phyloP scores from a whole-genome alignment of 371 early-diverging fungal species.

The Quaeritorhiza haematococci region DNA sequence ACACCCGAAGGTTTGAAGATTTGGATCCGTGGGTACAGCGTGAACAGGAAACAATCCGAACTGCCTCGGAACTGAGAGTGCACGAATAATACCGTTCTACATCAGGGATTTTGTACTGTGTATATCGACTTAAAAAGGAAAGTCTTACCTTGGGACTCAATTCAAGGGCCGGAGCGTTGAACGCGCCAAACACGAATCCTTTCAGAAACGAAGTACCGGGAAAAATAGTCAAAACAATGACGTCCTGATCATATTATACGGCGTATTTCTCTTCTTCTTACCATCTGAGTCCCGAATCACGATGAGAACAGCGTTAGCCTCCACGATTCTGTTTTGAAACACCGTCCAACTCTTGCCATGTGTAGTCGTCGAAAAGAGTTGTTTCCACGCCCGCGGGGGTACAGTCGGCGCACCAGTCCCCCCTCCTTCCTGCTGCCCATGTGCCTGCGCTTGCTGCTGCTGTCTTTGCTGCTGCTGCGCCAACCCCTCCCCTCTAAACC shows the following conservation, averaged over 20 bases:
- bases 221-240: neutral
- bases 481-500: too few relatives aligned
- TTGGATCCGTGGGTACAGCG: slow-evolving; percentile 34
- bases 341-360: slow-evolving; percentile 65
- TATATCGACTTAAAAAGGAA: neutral
- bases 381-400: too few relatives aligned
- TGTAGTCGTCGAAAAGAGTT: slow-evolving; percentile 51
- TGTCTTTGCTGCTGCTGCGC: too few relatives aligned
- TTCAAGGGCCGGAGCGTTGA: slow-evolving; percentile 56
- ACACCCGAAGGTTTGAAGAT: slow-evolving; percentile 47
- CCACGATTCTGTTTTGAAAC: slow-evolving; percentile 44
- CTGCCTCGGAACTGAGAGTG: slow-evolving; percentile 59
- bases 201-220: neutral
- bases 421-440: too few relatives aligned
- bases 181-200: slow-evolving; percentile 69
- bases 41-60: slow-evolving; percentile 61
- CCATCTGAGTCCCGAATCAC: slow-evolving; percentile 42
- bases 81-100: too few relatives aligned
- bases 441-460: too few relatives aligned
- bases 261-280: too few relatives aligned
- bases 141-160: slow-evolving; percentile 40
- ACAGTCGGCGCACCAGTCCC: too few relatives aligned
- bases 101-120: too few relatives aligned
- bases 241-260: too few relatives aligned
- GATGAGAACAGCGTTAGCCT: slow-evolving; percentile 47